These are phyloP conservation scores for Viola pubescens DNA, from an alignment of 441 rosid species.

Conservation along the genomic window DNA sequence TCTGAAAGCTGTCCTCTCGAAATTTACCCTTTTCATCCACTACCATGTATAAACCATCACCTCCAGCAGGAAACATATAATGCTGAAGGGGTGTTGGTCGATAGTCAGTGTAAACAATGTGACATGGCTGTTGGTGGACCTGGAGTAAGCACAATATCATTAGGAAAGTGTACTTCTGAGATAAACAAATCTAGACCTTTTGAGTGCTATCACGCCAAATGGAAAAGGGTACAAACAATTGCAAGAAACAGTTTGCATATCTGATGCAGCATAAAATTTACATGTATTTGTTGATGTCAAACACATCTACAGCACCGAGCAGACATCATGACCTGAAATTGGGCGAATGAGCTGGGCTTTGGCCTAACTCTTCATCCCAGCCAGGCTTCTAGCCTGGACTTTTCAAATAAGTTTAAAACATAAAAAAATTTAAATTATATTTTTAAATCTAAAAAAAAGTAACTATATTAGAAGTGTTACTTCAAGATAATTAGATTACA, in stretches of 20 bases:
- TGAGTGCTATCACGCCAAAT: background rate
- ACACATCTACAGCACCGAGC: no score
- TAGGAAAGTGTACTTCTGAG: conserved; percentile 17
- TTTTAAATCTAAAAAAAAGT: no score
- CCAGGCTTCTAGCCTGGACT: no score
- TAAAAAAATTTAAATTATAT: no score
- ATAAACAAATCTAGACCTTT: conserved; percentile 7
- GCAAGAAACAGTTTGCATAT: background rate
- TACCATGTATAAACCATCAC: conserved; percentile 80
- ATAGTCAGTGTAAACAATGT: conserved; percentile 97
- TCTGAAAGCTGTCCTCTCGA: conserved; percentile 93
- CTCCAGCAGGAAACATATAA: conserved; percentile 90
- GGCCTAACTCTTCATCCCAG: no score
- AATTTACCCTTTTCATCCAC: conserved; percentile 92
- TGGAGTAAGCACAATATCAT: conserved; percentile 23
- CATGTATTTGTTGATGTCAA: no score
- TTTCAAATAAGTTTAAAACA: no score
- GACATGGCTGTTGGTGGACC: conserved; percentile 98
- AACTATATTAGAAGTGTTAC: no score
- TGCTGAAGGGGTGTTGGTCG: conserved; percentile 99
- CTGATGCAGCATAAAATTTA: no score
- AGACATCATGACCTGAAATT: no score
- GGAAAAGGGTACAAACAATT: background rate
- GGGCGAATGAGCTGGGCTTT: no score
- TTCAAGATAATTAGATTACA: no score